phyloP scores from a whole-genome alignment of 106 monocot species.

The Agapanthus africanus region DNA sequence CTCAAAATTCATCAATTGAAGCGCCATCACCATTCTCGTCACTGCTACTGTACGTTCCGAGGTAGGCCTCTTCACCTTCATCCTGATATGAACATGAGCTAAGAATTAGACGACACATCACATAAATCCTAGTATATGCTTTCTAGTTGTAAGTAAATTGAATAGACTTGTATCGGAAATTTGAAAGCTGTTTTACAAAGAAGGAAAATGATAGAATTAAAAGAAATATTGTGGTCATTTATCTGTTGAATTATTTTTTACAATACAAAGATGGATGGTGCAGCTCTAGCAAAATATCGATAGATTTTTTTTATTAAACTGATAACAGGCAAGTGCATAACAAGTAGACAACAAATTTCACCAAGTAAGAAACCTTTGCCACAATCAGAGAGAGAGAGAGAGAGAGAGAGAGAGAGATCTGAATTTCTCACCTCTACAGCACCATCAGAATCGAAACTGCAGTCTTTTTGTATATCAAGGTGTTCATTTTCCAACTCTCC shows the following conservation, averaged over 20 bases:
- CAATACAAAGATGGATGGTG: not conserved
- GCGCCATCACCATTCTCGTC: slow-evolving; percentile 23
- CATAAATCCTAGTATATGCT: not conserved
- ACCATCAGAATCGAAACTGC: slow-evolving; percentile 25
- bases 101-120: not conserved
- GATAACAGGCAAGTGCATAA: not conserved
- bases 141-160: not conserved
- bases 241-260: not conserved
- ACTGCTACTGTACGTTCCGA: slow-evolving; percentile 43
- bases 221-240: not conserved
- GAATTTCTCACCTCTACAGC: slow-evolving; percentile 40
- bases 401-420: not conserved
- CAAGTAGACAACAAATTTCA: too few relatives aligned
- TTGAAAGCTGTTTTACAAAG: not conserved
- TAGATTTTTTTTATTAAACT: not conserved
- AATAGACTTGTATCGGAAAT: not conserved
- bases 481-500: slow-evolving; percentile 12
- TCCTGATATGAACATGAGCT: slow-evolving; percentile 35
- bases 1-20: not conserved
- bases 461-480: slow-evolving; percentile 13
- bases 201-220: not conserved
- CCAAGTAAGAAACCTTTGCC: too few relatives aligned
- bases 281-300: not conserved
- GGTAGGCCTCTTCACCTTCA: slow-evolving; percentile 89
- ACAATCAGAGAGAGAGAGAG: not conserved